A percentile compares a stretch with the other conserved stretches of the same genome.
Evolutionary conservation across 1,284 basidiomycete species (phyloP).

Genomic region (Lignosus rhinocerotis): DNA sequence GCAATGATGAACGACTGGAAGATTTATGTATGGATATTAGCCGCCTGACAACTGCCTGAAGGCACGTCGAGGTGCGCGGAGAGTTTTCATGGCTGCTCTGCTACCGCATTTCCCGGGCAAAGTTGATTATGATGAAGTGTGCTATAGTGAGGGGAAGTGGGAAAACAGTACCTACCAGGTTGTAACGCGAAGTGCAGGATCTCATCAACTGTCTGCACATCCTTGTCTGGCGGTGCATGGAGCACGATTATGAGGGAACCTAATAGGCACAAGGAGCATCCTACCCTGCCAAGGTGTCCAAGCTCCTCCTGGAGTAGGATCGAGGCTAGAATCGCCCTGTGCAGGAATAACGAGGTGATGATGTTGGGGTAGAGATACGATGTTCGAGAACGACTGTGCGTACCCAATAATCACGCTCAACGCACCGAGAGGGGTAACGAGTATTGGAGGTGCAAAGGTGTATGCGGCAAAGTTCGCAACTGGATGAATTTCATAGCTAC

Average conservation of each 20-base stretch:
- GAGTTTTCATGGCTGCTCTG: too few species aligned
- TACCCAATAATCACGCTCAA: slow-evolving; percentile 97
- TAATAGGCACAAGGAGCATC: slow-evolving; percentile 89
- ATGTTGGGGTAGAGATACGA: background rate
- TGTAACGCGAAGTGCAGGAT: slow-evolving; percentile 89
- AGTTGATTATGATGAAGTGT: background rate
- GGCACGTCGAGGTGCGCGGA: too few species aligned
- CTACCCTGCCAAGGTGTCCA: slow-evolving; percentile 90
- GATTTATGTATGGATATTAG: too few species aligned
- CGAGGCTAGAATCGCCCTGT: slow-evolving; percentile 89
- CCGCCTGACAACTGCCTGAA: too few species aligned
- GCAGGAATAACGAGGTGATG: slow-evolving; percentile 1
- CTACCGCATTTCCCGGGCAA: too few species aligned
- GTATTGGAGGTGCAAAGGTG: slow-evolving; percentile 95
- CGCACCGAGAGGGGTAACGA: slow-evolving; percentile 95
- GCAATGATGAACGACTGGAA: too few species aligned
- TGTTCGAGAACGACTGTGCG: slow-evolving; percentile 30
- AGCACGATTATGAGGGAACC: slow-evolving; percentile 96
- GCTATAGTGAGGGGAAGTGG: too few species aligned
- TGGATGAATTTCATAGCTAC: slow-evolving; percentile 32
- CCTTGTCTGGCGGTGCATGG: slow-evolving; percentile 96
- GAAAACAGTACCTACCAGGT: slow-evolving; percentile 60
- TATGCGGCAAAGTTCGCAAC: slow-evolving; percentile 99
- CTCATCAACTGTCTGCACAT: slow-evolving; percentile 92
- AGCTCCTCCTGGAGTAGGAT: slow-evolving; percentile 93